These are phyloP conservation scores for Straminergon stramineum DNA, from an alignment of 225 moss, liverwort and hornwort species.

Conservation along the genomic window DNA sequence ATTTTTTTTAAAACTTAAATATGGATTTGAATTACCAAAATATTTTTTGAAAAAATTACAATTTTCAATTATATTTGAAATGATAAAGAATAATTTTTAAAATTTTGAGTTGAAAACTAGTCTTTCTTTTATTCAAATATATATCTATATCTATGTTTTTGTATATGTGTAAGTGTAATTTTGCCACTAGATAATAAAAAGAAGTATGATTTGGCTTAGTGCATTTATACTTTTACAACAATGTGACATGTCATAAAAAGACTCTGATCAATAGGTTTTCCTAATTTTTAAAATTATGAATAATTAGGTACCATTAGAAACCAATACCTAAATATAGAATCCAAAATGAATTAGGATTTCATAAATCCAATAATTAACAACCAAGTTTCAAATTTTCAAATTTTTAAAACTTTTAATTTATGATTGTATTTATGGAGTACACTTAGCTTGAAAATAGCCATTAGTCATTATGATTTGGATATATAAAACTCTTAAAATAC, in stretches of 20 bases:
- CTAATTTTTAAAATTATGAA: background rate
- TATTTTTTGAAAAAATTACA: fast-evolving
- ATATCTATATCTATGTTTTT: too few relatives aligned
- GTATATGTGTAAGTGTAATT: too few relatives aligned
- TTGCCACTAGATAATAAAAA: background rate
- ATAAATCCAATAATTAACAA: background rate
- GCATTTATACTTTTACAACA: background rate
- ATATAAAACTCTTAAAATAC: fast-evolving
- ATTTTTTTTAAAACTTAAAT: background rate
- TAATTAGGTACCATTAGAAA: background rate
- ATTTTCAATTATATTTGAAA: background rate
- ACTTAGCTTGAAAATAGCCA: fast-evolving
- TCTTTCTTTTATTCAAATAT: background rate
- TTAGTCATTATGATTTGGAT: background rate
- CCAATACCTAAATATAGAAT: background rate
- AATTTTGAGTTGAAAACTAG: background rate
- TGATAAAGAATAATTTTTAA: background rate
- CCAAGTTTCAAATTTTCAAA: background rate
- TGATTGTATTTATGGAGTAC: background rate
- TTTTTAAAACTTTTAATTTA: background rate
- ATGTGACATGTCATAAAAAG: background rate
- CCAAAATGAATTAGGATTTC: background rate
- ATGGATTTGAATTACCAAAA: background rate
- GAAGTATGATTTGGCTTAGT: too few relatives aligned
- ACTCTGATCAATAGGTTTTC: fast-evolving